Conservation (phyloP, 768 basidiomycete species). For the Lentinula sp. region DNA sequence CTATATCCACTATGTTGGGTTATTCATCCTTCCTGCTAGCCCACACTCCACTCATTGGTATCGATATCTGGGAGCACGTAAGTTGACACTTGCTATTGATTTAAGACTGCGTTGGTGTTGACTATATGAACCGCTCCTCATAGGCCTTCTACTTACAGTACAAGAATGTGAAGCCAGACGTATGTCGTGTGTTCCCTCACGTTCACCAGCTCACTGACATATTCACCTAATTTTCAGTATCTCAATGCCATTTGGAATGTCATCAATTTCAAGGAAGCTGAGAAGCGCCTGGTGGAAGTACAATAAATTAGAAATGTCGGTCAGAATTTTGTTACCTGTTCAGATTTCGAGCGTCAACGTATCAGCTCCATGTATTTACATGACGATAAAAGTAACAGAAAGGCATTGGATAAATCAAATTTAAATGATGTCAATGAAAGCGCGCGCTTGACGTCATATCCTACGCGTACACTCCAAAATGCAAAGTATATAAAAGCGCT, state of each 20-base stretch:
- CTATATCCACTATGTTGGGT: neutral
- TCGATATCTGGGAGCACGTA: conserved; percentile 97
- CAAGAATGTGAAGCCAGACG: conserved; percentile 91
- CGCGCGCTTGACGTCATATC: neutral
- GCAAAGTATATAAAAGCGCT: neutral
- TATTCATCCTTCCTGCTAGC: conserved; percentile 31
- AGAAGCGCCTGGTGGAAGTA: conserved; percentile 44
- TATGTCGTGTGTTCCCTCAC: conserved; percentile 34
- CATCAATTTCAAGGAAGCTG: conserved; percentile 93
- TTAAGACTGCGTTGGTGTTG: conserved; percentile 7
- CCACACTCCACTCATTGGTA: conserved; percentile 86
- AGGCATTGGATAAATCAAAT: neutral
- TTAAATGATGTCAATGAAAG: neutral
- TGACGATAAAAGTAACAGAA: neutral
- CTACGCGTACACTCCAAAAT: neutral
- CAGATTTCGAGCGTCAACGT: no score
- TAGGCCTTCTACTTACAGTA: conserved; percentile 81
- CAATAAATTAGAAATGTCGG: neutral
- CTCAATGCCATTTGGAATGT: conserved; percentile 94
- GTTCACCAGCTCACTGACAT: neutral
- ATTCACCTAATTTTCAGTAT: conserved; percentile 48
- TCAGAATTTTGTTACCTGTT: no score
- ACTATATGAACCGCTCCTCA: conserved; percentile 7
- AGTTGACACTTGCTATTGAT: conserved; percentile 18
- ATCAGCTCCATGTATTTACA: neutral